Evolutionary conservation across 2,329 filamentous ascomycete species (phyloP).

Genomic region (Diaporthe velutina): DNA sequence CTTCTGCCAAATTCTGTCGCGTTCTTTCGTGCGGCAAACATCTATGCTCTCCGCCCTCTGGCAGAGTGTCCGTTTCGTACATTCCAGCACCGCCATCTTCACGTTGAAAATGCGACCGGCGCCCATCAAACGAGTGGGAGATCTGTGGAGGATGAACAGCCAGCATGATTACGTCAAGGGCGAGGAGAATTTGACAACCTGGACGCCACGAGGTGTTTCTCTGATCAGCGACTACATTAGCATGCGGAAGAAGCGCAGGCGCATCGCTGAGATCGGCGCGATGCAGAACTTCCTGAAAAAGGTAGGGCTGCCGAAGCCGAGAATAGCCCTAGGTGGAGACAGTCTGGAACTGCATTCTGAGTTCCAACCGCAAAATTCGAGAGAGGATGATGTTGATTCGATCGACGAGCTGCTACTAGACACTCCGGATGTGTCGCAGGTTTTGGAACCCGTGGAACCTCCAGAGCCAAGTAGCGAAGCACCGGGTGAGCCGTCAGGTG

Average conservation of each 20-base stretch:
- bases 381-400: constrained; percentile 59
- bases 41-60: constrained; percentile 91
- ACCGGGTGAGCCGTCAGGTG: constrained; percentile 37
- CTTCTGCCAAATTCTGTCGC: constrained; percentile 84
- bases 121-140: constrained; percentile 90
- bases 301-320: constrained; percentile 63
- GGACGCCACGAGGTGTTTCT: constrained; percentile 91
- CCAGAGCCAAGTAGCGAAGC: constrained; percentile 10
- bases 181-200: constrained; percentile 86
- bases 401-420: constrained; percentile 72
- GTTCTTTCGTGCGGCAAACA: constrained; percentile 86
- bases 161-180: constrained; percentile 96
- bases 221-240: constrained; percentile 89
- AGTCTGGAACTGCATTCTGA: constrained; percentile 53
- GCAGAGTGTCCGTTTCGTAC: constrained; percentile 86
- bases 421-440: constrained; percentile 65
- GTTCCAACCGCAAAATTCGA: constrained; percentile 50
- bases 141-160: constrained; percentile 97
- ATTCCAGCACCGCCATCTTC: constrained; percentile 88
- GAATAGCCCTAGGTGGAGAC: constrained; percentile 48
- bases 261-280: constrained; percentile 84
- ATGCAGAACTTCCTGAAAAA: constrained; percentile 75
- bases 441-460: constrained; percentile 40
- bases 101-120: constrained; percentile 87
- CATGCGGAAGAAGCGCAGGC: constrained; percentile 78